Percentiles rank a stretch among this genome's conserved stretches.
Evolutionary conservation across 192 early-diverging fungal species (phyloP).

Genomic region (Gonapodya prolifera): DNA sequence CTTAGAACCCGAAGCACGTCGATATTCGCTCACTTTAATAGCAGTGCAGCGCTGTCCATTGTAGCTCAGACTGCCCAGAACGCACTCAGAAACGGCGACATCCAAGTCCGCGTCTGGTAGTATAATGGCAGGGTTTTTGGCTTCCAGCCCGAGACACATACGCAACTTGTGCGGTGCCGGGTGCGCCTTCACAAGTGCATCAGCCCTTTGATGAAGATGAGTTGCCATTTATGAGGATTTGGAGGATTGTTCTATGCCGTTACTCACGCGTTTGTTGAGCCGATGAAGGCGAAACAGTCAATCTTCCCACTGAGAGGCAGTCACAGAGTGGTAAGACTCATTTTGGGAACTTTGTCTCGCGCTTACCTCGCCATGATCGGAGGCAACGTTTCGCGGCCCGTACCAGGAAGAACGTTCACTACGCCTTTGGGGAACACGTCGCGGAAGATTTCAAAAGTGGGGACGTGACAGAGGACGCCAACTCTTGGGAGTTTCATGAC

Average conservation of each 20-base stretch:
- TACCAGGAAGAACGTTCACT: constrained; percentile 5
- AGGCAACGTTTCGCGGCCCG: constrained; percentile 1
- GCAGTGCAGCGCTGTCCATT: constrained; percentile 10
- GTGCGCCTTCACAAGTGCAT: constrained; percentile 2
- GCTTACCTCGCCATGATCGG: constrained; percentile 8
- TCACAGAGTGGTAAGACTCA: no score
- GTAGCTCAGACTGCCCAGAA: neutral
- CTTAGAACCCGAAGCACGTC: no score
- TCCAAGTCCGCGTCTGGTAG: constrained; percentile 1
- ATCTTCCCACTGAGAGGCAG: neutral
- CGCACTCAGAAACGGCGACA: neutral
- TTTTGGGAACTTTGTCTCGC: no score
- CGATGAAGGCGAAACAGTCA: constrained; percentile 7
- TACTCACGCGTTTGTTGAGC: constrained; percentile 2
- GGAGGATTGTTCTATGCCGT: no score
- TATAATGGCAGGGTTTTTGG: constrained; percentile 7
- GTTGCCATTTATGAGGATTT: no score
- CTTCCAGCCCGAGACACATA: neutral
- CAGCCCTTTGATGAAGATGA: no score
- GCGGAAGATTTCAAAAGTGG: constrained; percentile 7
- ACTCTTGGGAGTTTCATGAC: constrained; percentile 5
- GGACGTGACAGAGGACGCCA: constrained; percentile 6
- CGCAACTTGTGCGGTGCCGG: constrained; percentile 2
- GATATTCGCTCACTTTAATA: no score
- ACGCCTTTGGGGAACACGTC: constrained; percentile 7